Evolutionary conservation across 1,139 yeast genomes (phyloP).

Genomic region (Candida tunisiensis): DNA sequence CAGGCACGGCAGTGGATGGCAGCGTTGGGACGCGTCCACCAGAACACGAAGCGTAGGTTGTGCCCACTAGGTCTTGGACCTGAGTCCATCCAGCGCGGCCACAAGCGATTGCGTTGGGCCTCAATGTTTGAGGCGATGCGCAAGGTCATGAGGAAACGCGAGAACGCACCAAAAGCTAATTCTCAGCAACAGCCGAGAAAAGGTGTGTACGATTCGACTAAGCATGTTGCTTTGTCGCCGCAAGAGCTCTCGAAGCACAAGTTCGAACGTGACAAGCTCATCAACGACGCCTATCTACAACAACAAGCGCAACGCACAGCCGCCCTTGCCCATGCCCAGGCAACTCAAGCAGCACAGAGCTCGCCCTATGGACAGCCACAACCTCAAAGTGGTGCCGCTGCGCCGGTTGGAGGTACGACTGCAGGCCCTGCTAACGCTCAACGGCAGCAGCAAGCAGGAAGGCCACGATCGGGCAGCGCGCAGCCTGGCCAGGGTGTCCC

Average conservation of each 20-base stretch:
- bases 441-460: not conserved
- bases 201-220: not conserved
- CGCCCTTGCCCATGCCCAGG: slow-evolving; percentile 2
- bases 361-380: slow-evolving; percentile 1
- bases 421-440: not conserved
- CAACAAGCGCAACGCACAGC: slow-evolving; percentile 20
- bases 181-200: slow-evolving; percentile 7
- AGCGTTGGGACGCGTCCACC: slow-evolving; percentile 77
- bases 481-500: not conserved
- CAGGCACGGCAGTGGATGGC: slow-evolving; percentile 87
- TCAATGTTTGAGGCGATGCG: slow-evolving; percentile 94
- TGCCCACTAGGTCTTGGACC: slow-evolving; percentile 85
- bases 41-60: slow-evolving; percentile 71
- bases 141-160: slow-evolving; percentile 79
- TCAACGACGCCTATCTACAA: slow-evolving; percentile 47
- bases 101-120: slow-evolving; percentile 81
- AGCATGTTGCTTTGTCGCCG: slow-evolving; percentile 44
- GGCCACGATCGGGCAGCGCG: too few species aligned
- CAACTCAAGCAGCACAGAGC: slow-evolving; percentile 2
- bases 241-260: slow-evolving; percentile 68
- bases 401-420: not conserved
- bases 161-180: slow-evolving; percentile 42
- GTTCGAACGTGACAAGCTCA: slow-evolving; percentile 69
- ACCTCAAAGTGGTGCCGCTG: not conserved
- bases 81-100: slow-evolving; percentile 88